Evolutionary conservation across 306 rosid genomes (phyloP), one percentile per base, ranked within the genome.

Genomic region (Dalbergia cochinchinensis): DNA sequence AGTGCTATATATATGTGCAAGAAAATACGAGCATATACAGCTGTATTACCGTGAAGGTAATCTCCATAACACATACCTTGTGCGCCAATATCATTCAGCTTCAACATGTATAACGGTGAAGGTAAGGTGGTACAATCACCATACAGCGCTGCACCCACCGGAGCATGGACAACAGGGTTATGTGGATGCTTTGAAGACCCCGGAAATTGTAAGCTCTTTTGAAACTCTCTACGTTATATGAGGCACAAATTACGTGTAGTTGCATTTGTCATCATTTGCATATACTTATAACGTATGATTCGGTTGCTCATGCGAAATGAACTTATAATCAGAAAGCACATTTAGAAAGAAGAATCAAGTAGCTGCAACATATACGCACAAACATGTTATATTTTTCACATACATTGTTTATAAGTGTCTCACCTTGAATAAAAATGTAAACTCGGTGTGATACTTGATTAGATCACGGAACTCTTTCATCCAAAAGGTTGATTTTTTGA

Each of bases 161-260:
- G 79, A 8, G 11, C 41, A 80, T 80, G 84, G 84, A 80, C 84
- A 70, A 71, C 83, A 1, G 78, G 83, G 6, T 39, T 80, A 63
- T 80, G 66, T 12, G 83, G 73, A 6, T 80, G 78, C 73, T 80
- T 51, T 65, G 83, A 71, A 71, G 83, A 71, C 50, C 13, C 33
- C 3, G 78, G 73, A 20, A 80, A 48, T 51, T 80, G 83, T 80
- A 80, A 51, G 53, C 20, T 31, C 59, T 9, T n/a, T 16, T 67
- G 13, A 44, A 48, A 69, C 59, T 20, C 19, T 12, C 55, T 22
- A 2, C 47, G 48, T 13, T 12, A 11, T 10, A 20, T 26, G 31
- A 1, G 19, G 42, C 66, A 61, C 39, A 60, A 26, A 5, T 5
- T 55, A 61, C 33, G 3, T 31, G 66, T 12, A 2, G 31, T 3